Percentiles rank a stretch among this genome's conserved stretches.
phyloP scores from a whole-genome alignment of 2,329 filamentous ascomycete species.

The Verticillium isaacii region DNA sequence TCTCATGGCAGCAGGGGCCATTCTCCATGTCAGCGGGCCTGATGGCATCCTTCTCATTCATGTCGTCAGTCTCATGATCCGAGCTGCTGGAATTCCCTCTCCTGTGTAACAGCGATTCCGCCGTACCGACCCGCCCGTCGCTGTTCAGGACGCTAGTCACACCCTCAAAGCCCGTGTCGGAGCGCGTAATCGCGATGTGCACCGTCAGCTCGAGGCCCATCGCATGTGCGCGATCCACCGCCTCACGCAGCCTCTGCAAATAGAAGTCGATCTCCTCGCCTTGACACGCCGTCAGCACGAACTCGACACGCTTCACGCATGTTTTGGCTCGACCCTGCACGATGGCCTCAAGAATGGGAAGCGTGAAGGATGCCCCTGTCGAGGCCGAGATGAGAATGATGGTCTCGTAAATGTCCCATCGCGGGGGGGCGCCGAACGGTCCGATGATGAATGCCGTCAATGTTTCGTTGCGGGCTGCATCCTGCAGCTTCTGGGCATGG shows the following conservation, averaged over 20 bases:
- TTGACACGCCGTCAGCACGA: slow-evolving; percentile 46
- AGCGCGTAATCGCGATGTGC: slow-evolving; percentile 49
- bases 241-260: slow-evolving; percentile 39
- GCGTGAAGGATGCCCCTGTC: slow-evolving; percentile 57
- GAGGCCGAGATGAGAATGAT: slow-evolving; percentile 57
- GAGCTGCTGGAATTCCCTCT: not conserved
- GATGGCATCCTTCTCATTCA: not conserved
- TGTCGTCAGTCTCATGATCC: not conserved
- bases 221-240: slow-evolving; percentile 34
- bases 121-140: slow-evolving; percentile 3
- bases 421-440: slow-evolving; percentile 50
- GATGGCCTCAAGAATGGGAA: slow-evolving; percentile 54
- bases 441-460: slow-evolving; percentile 48
- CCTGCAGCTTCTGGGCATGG: slow-evolving; percentile 12
- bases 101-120: not conserved
- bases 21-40: not conserved
- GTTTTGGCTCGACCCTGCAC: slow-evolving; percentile 33
- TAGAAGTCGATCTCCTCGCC: slow-evolving; percentile 53
- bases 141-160: slow-evolving; percentile 11
- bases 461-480: slow-evolving; percentile 17
- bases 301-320: slow-evolving; percentile 49
- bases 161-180: slow-evolving; percentile 18
- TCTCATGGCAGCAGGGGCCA: slow-evolving; percentile 12
- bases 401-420: slow-evolving; percentile 55
- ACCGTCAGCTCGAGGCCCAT: slow-evolving; percentile 45